A percentile compares a stretch with the other conserved stretches of the same genome.
phyloP scores from a whole-genome alignment of 1,284 basidiomycete species.

The Sporisorium iseilematis-ciliati region DNA sequence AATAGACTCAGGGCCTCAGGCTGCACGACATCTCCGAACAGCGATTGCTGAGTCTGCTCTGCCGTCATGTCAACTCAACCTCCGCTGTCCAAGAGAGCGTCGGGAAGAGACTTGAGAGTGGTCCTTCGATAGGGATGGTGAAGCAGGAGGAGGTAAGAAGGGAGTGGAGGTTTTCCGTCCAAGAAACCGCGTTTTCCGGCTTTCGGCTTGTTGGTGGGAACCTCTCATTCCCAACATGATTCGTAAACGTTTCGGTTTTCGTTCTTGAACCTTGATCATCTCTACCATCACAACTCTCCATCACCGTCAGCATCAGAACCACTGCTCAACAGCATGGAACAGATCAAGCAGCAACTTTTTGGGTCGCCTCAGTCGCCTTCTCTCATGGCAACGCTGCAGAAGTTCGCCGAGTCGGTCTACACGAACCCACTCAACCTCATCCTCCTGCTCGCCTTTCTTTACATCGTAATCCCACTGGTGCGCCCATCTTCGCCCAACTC shows the following conservation, averaged over 20 bases:
- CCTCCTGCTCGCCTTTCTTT: slow-evolving; percentile 49
- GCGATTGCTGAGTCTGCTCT: slow-evolving; percentile 4
- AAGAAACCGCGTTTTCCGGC: slow-evolving; percentile 1
- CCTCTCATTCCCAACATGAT: neutral
- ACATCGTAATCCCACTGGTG: slow-evolving; percentile 52
- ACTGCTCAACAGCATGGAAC: slow-evolving; percentile 9
- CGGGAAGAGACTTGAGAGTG: neutral
- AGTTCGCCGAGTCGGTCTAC: slow-evolving; percentile 41
- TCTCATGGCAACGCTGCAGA: slow-evolving; percentile 1
- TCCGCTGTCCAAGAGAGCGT: neutral
- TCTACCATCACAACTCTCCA: neutral
- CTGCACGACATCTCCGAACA: slow-evolving; percentile 75
- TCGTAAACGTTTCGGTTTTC: neutral
- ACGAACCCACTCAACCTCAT: slow-evolving; percentile 61
- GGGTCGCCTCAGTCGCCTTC: slow-evolving; percentile 4
- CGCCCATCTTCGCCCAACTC: slow-evolving; percentile 43
- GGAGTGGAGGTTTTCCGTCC: neutral
- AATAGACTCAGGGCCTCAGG: slow-evolving; percentile 80
- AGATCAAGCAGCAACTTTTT: slow-evolving; percentile 21
- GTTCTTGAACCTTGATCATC: neutral
- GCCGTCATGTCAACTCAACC: slow-evolving; percentile 1
- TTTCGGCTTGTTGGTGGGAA: slow-evolving; percentile 11
- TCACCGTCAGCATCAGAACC: neutral
- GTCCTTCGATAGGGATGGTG: neutral
- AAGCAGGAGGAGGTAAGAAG: slow-evolving; percentile 2